Percentiles rank a stretch among this genome's conserved stretches.
phyloP scores from a whole-genome alignment of 371 early-diverging fungal genomes.

The Lichtheimia ramosa region DNA sequence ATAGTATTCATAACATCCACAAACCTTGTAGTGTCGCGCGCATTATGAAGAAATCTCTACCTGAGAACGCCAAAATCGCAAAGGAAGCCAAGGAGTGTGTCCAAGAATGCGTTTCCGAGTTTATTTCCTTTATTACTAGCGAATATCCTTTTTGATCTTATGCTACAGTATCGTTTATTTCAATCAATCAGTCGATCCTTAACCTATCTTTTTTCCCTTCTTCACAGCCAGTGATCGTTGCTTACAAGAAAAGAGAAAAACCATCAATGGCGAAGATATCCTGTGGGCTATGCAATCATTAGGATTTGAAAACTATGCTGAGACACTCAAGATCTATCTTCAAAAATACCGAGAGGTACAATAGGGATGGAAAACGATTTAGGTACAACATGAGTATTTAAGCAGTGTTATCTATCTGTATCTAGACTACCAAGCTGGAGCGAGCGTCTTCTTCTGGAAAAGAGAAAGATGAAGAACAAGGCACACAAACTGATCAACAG shows the following conservation, averaged over 20 bases:
- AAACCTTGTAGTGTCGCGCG: slow-evolving; percentile 91
- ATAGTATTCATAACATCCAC: background rate
- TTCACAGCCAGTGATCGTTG: slow-evolving; percentile 90
- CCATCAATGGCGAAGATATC: slow-evolving; percentile 99
- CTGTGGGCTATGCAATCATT: slow-evolving; percentile 98
- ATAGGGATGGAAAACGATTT: background rate
- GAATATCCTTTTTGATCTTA: slow-evolving; percentile 64
- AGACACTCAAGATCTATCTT: slow-evolving; percentile 92
- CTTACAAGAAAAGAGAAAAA: slow-evolving; percentile 96
- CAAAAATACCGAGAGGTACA: slow-evolving; percentile 86
- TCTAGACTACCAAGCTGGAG: slow-evolving; percentile 59
- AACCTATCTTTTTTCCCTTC: slow-evolving; percentile 12
- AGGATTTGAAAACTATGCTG: slow-evolving; percentile 98
- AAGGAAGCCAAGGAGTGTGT: slow-evolving; percentile 99
- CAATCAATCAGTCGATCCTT: slow-evolving; percentile 9
- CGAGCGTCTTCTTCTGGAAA: slow-evolving; percentile 48
- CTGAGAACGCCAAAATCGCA: slow-evolving; percentile 98
- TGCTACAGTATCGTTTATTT: background rate
- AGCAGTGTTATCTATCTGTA: background rate
- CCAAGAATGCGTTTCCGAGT: slow-evolving; percentile 99
- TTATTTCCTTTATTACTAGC: slow-evolving; percentile 98
- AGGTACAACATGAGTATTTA: background rate
- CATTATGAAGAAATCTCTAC: slow-evolving; percentile 98
- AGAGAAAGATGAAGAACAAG: slow-evolving; percentile 51
- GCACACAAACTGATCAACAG: slow-evolving; percentile 4